A percentile compares a stretch with the other conserved stretches of the same genome.
Conservation (phyloP, 225 moss, liverwort and hornwort species). For the Physcomitrium patens region DNA sequence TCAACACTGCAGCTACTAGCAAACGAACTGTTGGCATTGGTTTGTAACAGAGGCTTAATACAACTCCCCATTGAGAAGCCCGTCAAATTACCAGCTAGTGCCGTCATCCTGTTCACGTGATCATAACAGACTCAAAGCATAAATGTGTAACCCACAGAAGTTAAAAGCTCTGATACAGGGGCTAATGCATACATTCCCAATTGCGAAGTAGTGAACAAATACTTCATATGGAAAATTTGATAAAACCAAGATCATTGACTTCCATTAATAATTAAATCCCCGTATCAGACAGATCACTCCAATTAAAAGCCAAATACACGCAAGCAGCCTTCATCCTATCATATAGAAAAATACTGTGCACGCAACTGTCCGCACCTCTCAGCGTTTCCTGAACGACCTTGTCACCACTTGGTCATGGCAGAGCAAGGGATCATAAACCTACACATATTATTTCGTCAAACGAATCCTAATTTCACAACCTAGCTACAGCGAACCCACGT, state of each 20-base stretch:
- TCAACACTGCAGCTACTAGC: slow-evolving; percentile 17
- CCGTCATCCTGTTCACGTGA: slow-evolving; percentile 29
- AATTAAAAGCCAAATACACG: background rate
- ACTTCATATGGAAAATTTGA: background rate
- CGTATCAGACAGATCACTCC: background rate
- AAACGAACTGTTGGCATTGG: slow-evolving; percentile 8
- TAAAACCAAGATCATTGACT: slow-evolving; percentile 17
- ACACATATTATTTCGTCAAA: background rate
- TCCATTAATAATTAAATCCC: slow-evolving; percentile 9
- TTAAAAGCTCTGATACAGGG: background rate
- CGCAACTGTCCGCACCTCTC: too few relatives aligned
- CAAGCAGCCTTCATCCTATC: background rate
- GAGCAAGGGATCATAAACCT: background rate
- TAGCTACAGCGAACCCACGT: too few relatives aligned
- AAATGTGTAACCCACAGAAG: background rate
- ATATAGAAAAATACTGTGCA: background rate
- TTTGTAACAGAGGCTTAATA: background rate
- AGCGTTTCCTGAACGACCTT: background rate
- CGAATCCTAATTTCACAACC: background rate
- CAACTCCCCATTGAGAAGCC: slow-evolving; percentile 15
- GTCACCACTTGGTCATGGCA: background rate
- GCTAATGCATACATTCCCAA: background rate
- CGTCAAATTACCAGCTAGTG: slow-evolving; percentile 17
- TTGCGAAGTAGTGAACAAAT: background rate
- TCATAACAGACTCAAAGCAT: slow-evolving; percentile 12